A percentile compares a stretch with the other conserved stretches of the same genome.
Evolutionary conservation across 352 stramenopile genomes (phyloP).

Genomic region (Globisporangium paroecandrum): DNA sequence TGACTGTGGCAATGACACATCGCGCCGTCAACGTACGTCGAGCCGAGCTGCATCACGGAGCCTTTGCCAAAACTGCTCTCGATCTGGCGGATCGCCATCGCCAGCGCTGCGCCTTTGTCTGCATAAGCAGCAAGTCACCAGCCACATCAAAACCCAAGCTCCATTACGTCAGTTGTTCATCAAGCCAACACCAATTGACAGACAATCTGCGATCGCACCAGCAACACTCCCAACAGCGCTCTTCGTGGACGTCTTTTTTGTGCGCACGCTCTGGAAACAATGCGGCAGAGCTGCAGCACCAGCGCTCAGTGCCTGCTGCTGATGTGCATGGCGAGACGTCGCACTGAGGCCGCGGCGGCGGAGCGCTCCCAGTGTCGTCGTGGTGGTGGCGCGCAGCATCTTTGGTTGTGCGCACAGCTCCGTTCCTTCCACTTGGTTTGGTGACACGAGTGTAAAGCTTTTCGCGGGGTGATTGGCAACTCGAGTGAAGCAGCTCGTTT

Average conservation of each 20-base stretch:
- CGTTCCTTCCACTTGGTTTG: not conserved
- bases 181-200: too few relatives aligned
- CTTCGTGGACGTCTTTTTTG: slow-evolving; percentile 21
- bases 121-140: not conserved
- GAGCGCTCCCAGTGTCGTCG: not conserved
- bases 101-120: slow-evolving; percentile 86
- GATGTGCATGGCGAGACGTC: not conserved
- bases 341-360: not conserved
- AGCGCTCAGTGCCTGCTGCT: not conserved
- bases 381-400: slow-evolving; percentile 1
- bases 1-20: not conserved
- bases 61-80: slow-evolving; percentile 95
- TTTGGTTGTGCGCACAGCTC: not conserved
- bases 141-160: not conserved
- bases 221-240: slow-evolving; percentile 12
- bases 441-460: not conserved
- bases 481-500: not conserved
- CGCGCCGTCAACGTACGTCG: slow-evolving; percentile 44
- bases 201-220: not conserved
- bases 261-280: slow-evolving; percentile 14
- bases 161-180: not conserved
- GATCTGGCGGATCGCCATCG: slow-evolving; percentile 94
- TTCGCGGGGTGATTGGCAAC: slow-evolving; percentile 10
- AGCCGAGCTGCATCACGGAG: slow-evolving; percentile 95
- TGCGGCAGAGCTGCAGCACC: not conserved